Evolutionary conservation across 495 filamentous ascomycete species (phyloP), one percentile per base, ranked within the genome.

Genomic region (Glarea lozoyensis): DNA sequence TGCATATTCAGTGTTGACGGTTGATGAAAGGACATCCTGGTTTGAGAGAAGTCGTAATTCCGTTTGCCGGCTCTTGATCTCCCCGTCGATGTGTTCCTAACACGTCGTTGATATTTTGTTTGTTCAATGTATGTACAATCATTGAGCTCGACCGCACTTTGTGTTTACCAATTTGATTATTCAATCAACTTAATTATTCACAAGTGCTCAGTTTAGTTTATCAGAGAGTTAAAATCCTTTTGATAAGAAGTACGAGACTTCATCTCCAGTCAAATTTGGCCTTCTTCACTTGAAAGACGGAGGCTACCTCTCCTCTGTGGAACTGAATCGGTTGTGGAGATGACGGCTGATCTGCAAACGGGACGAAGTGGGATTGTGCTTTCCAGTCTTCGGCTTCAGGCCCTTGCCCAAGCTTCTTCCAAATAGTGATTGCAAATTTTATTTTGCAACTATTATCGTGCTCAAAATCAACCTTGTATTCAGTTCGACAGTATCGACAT

Each of bases 401-500:
- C 29, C 45, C 45, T 27, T 36, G 20, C 31, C 45, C 37, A 37
- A 48, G 45, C 35, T 48, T 39, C 40, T 48, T 48, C 45, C 38
- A 48, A 22, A 37, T 48, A 30, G 45, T 37, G 45, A 42, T 30
- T 37, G 38, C 37, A 22, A 42, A 29, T 42, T 42, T 37, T 27
- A 48, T 37, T 35, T 4, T 37, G 37, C 45, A 48, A 42, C 38
- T 39, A 29, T 24, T 16, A 32, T 34, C 17, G 38, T 48, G 31
- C 45, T 42, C 30, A 35, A 48, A 41, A 37, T 16, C 20, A 36
- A 13, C 16, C 38, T 12, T 48, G 37, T 48, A 48, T 42, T 48
- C 30, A 18, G 45, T 48, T 48, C 45, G 38, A 48, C 45, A 48
- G n/a, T 42, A 42, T 41, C 10, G 37, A 37, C 45, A 48, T 42